Base-by-base conservation (phyloP, 495 filamentous ascomycete genomes). In the Lasiosphaeriaceae sp. region DNA sequence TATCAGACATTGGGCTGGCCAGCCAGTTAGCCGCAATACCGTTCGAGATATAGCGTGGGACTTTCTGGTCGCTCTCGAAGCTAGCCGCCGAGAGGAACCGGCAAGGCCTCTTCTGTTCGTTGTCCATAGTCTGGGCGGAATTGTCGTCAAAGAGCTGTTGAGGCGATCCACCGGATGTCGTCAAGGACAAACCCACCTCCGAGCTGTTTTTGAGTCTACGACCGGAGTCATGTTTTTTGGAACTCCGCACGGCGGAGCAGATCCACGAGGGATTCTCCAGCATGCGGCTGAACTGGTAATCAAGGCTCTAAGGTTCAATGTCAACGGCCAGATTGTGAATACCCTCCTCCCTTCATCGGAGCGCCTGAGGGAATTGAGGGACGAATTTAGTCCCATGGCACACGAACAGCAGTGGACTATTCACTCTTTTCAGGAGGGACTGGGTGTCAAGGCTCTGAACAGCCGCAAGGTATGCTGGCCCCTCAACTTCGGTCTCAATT, bases 61-160 rank as follows among this genome's bases (percentile, higher is more conserved):
- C 54, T 64, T 77, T 17, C 56, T 78, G 14, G 37, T 70, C 12
- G 65, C 59, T 23, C 47, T 80, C 11, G 72, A 71, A 37, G 57
- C 57, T 5, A 14, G 48, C n/a, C 70, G 75, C 17, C 56, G 59
- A 6, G 11, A 21, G 23, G 41, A 66, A 2, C 47, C 69, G 11
- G 52, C 29, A 11, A 66, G 72, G 19, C 78, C 74, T 1, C 24
- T 75, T 0, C 53, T 81, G 8, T 81, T 83, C 58, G 60, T 82
- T 2, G 78, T 62, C 2, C 79, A 83, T 61, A 81, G 77, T 56
- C 68, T 82, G 2, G 77, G 80, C n/a, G 80, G 78, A 0, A 71
- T 81, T 22, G 62, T 83, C 19, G 74, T 79, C 26, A 80, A 80
- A 44, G 70, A 78, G 26, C 58, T 65, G 56, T 56, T 79, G 3